Conservation (phyloP, 2,329 filamentous ascomycete genomes). For the Pseudocercospora eumusae region DNA sequence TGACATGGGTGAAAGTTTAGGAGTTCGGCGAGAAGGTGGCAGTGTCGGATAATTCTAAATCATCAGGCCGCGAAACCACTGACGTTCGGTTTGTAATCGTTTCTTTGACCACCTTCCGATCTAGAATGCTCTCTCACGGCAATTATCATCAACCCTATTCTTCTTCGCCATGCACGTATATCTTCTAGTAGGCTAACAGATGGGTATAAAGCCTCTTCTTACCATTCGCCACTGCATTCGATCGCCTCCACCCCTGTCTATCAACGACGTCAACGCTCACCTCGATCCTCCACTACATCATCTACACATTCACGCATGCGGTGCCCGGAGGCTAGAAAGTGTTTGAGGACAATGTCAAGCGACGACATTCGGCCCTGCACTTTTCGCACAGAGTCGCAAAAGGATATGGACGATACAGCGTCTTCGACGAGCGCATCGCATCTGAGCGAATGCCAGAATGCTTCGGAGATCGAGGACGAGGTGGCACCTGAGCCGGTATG, state of each 20-base stretch:
- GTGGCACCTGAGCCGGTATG: conserved; percentile 34
- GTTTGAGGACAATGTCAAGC: conserved; percentile 16
- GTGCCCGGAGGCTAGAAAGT: conserved; percentile 22
- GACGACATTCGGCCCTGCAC: conserved; percentile 18
- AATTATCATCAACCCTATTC: neutral
- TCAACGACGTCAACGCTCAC: conserved; percentile 5
- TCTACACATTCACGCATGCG: conserved; percentile 17
- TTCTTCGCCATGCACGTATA: neutral
- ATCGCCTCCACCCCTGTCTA: neutral
- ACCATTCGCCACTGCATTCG: neutral
- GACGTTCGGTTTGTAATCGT: neutral
- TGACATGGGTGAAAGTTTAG: neutral
- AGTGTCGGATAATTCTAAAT: neutral
- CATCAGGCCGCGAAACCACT: neutral
- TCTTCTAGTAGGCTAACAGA: neutral
- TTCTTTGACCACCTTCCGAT: neutral
- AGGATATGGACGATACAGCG: conserved; percentile 14
- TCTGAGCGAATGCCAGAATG: conserved; percentile 16
- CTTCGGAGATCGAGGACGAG: conserved; percentile 23
- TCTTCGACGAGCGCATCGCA: conserved; percentile 14
- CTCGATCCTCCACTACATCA: conserved; percentile 3
- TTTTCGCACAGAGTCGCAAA: conserved; percentile 14
- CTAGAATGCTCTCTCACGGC: neutral
- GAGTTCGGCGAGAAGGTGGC: too few relatives aligned
- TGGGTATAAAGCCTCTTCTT: conserved; percentile 1